Conservation (phyloP, 176 grass and related monocot genomes). For the Oryza officinalis region DNA sequence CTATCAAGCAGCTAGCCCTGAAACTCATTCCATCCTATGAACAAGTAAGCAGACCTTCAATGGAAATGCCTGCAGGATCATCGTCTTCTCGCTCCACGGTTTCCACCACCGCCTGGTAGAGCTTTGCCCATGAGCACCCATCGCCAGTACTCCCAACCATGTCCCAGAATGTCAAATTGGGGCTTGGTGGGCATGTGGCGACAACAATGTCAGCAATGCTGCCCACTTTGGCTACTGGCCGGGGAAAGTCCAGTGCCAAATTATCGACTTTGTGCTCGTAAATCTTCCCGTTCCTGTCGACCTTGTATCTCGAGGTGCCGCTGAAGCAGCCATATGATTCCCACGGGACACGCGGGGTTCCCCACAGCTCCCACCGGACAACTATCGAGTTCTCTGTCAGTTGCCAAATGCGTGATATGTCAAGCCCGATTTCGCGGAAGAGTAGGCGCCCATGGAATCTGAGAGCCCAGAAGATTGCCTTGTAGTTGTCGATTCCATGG, state of each 20-base stretch:
- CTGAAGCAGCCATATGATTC: slow-evolving; percentile 86
- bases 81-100: slow-evolving; percentile 53
- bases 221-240: slow-evolving; percentile 46
- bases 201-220: slow-evolving; percentile 72
- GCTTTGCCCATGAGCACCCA: slow-evolving; percentile 77
- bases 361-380: slow-evolving; percentile 87
- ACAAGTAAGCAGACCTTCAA: slow-evolving; percentile 71
- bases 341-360: slow-evolving; percentile 83
- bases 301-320: slow-evolving; percentile 83
- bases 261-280: slow-evolving; percentile 99
- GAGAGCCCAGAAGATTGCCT: slow-evolving; percentile 91
- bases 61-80: slow-evolving; percentile 28
- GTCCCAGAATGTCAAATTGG: slow-evolving; percentile 67
- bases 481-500: slow-evolving; percentile 88
- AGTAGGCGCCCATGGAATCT: slow-evolving; percentile 78
- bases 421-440: slow-evolving; percentile 73
- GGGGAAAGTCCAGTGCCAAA: slow-evolving; percentile 87
- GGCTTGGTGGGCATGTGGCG: slow-evolving; percentile 62
- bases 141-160: slow-evolving; percentile 40
- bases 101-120: slow-evolving; percentile 76
- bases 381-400: slow-evolving; percentile 81
- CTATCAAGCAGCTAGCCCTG: slow-evolving; percentile 36
- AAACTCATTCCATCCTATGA: slow-evolving; percentile 55
- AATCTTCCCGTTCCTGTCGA: slow-evolving; percentile 90
- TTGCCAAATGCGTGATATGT: slow-evolving; percentile 86